Percentiles rank a stretch among this genome's conserved stretches.
phyloP scores from a whole-genome alignment of 2,329 filamentous ascomycete genomes.

The Fusarium mundagurra region DNA sequence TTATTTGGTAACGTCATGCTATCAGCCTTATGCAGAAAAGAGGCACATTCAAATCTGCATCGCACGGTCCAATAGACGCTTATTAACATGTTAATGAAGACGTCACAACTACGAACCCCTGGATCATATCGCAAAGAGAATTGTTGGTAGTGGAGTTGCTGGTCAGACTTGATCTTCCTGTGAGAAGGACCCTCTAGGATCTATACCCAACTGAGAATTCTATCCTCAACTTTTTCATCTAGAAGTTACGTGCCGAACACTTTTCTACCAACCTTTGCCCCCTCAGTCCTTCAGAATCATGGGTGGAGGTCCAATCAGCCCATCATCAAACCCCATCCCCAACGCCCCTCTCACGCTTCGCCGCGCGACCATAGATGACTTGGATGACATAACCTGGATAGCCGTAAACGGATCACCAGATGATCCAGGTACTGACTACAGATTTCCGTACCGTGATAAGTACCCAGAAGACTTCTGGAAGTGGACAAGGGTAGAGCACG shows the following conservation, averaged over 20 bases:
- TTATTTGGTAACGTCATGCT: not conserved
- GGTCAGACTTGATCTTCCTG: not conserved
- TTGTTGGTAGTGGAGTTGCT: rapidly evolving
- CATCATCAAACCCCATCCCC: not conserved
- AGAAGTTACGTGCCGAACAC: rapidly evolving
- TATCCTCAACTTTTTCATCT: rapidly evolving
- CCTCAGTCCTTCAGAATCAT: not conserved
- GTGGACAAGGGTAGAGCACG: constrained; percentile 17
- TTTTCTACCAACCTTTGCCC: rapidly evolving
- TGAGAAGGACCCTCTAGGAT: too few species aligned
- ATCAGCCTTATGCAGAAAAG: not conserved
- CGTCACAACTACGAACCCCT: not conserved
- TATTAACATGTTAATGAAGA: rapidly evolving
- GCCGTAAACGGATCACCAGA: not conserved
- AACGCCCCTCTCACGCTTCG: not conserved
- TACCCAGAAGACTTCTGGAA: constrained; percentile 1
- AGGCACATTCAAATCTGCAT: not conserved
- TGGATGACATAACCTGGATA: not conserved
- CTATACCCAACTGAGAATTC: rapidly evolving
- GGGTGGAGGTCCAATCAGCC: not conserved
- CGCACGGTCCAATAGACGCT: rapidly evolving
- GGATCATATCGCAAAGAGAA: not conserved
- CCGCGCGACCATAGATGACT: not conserved
- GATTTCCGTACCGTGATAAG: not conserved
- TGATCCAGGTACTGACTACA: not conserved